Base-by-base conservation (phyloP, 2,329 filamentous ascomycete species). In the Alternaria gaisen region DNA sequence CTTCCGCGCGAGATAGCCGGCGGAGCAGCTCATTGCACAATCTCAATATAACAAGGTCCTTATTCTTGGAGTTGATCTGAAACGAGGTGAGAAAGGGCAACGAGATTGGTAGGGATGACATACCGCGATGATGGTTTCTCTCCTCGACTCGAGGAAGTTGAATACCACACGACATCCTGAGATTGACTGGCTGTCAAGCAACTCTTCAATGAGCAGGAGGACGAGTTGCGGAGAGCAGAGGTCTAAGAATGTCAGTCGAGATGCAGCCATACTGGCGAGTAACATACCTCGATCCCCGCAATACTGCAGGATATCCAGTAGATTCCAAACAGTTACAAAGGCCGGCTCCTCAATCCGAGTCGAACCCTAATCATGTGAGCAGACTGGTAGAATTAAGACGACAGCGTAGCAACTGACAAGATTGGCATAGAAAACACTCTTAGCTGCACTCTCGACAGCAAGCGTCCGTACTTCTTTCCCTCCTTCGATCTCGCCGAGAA, bases 1-100 rank as follows among this genome's bases (percentile, higher is more conserved):
- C 95, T 77, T 98, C 94, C 4, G 95, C 94, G 58, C 95, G 88
- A n/a, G 95, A 98, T 3, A 99, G 85, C 46, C 95, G 87, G 36
- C 94, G 89, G n/a, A 99, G 84, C 16, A 99, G 84, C 80, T 98
- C 95, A 78, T 98, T 99, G 80, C 95, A 99, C 61, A 91, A 91
- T 72, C 95, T 87, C n/a, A 99, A 82, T 67, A 98, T 95, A 58
- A 97, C 89, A 42, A 98, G 82, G 60, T 92, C 90, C 78, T 97
- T 97, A 75, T 91, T 90, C 52, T 71, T 73, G 50, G 74, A 77
- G 53, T 67, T 72, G 61, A 75, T 77, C 75, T 79, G 42, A 7
- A 41, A 40, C 40, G 12, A 10, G 10, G 46, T 78, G 44, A 81
- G 75, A 64, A 57, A 32, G 51, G 32, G 10, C 24, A 22, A 11